Evolutionary conservation across 495 filamentous ascomycete species (phyloP).

Genomic region (Hypoxylon fuscum): DNA sequence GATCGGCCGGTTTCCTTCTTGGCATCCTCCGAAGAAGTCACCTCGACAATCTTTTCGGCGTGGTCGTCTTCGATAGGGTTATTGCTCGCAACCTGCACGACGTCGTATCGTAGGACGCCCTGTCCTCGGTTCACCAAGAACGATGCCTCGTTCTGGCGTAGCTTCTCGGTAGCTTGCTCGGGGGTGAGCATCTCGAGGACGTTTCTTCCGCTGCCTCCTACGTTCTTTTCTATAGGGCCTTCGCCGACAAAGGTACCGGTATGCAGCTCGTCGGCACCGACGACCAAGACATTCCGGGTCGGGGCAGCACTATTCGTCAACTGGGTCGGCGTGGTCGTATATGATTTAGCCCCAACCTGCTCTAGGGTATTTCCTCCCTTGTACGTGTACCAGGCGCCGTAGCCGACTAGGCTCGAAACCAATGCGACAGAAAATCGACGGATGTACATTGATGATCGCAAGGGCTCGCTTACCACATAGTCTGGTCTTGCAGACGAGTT

Average conservation of each 20-base stretch:
- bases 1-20: conserved; percentile 55
- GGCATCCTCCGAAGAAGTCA: conserved; percentile 57
- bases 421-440: conserved; percentile 55
- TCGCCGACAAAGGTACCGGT: conserved; percentile 82
- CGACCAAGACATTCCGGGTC: conserved; percentile 69
- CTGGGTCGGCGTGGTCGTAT: conserved; percentile 43
- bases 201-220: conserved; percentile 79
- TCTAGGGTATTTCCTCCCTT: conserved; percentile 45
- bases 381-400: conserved; percentile 62
- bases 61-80: conserved; percentile 99
- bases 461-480: conserved; percentile 47
- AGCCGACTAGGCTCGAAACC: conserved; percentile 58
- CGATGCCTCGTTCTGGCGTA: conserved; percentile 88
- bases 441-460: conserved; percentile 61
- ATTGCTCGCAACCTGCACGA: conserved; percentile 95
- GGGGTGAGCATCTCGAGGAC: conserved; percentile 95
- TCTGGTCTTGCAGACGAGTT: conserved; percentile 34
- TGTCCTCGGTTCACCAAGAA: conserved; percentile 89
- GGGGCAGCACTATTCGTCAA: conserved; percentile 38
- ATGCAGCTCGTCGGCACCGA: conserved; percentile 85
- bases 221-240: conserved; percentile 84
- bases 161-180: conserved; percentile 89
- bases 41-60: conserved; percentile 94
- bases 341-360: conserved; percentile 39
- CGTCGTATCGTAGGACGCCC: conserved; percentile 93